Conservation (phyloP, 1,139 yeast species). For the Nadsonia starkeyi-henricii region DNA sequence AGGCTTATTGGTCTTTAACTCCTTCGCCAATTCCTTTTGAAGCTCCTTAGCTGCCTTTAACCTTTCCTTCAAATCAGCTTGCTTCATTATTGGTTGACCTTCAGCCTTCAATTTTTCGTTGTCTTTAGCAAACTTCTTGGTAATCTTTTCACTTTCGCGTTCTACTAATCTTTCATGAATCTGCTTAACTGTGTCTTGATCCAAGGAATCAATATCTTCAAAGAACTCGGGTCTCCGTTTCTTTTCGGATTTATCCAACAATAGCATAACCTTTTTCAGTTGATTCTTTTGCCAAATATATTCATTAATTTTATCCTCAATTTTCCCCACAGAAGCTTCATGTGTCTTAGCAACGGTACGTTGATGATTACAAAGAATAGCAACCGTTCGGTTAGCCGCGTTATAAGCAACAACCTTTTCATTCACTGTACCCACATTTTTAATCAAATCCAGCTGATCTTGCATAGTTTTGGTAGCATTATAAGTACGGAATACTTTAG, state of each 20-base stretch:
- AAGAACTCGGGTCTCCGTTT: conserved; percentile 38
- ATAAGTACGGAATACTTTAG: conserved; percentile 94
- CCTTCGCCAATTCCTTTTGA: conserved; percentile 40
- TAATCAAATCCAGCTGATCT: conserved; percentile 72
- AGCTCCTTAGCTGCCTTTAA: conserved; percentile 44
- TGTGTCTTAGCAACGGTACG: conserved; percentile 81
- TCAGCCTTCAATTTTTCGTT: conserved; percentile 57
- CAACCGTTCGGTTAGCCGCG: conserved; percentile 92
- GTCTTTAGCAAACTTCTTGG: conserved; percentile 58
- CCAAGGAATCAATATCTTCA: conserved; percentile 55
- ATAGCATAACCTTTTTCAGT: conserved; percentile 53
- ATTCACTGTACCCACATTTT: conserved; percentile 72
- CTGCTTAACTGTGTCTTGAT: conserved; percentile 45
- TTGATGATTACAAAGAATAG: conserved; percentile 94
- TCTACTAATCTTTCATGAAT: conserved; percentile 44
- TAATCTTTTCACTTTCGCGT: conserved; percentile 49
- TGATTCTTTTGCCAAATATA: conserved; percentile 74
- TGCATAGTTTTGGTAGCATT: conserved; percentile 97
- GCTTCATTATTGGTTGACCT: conserved; percentile 37
- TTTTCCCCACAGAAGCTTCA: conserved; percentile 65
- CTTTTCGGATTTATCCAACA: conserved; percentile 45
- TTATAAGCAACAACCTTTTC: conserved; percentile 81
- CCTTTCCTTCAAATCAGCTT: conserved; percentile 45
- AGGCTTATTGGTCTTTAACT: conserved; percentile 47
- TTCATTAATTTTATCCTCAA: conserved; percentile 63